Evolutionary conservation across 345 rosid species (phyloP).

Genomic region (Clarkia xantiana): DNA sequence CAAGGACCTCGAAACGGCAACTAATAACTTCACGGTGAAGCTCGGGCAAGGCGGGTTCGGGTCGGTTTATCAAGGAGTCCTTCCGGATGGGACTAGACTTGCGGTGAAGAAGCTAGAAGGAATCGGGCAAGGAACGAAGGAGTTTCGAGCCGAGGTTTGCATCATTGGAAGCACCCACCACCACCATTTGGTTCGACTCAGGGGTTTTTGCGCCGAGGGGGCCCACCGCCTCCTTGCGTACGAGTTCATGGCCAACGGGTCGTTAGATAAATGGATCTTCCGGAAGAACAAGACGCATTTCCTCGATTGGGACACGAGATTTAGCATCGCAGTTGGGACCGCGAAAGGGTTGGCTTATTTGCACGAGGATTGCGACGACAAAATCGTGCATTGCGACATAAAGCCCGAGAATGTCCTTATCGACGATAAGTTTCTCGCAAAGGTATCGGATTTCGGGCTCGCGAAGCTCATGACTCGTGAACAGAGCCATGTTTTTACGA

Average conservation of each 20-base stretch:
- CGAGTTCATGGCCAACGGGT: slow-evolving; percentile 76
- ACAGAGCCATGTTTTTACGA: slow-evolving; percentile 87
- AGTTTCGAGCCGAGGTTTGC: slow-evolving; percentile 87
- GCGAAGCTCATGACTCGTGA: slow-evolving; percentile 90
- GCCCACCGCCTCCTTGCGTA: slow-evolving; percentile 66
- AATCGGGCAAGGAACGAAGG: slow-evolving; percentile 90
- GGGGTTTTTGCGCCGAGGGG: slow-evolving; percentile 90
- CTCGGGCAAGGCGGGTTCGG: slow-evolving; percentile 97
- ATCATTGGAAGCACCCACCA: slow-evolving; percentile 90
- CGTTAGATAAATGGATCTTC: slow-evolving; percentile 85
- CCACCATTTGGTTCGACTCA: slow-evolving; percentile 75
- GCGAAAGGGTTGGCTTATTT: slow-evolving; percentile 93
- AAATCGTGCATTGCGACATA: slow-evolving; percentile 81
- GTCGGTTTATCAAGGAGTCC: slow-evolving; percentile 66
- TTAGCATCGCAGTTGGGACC: slow-evolving; percentile 71
- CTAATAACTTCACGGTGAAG: slow-evolving; percentile 61
- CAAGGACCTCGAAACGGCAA: slow-evolving; percentile 67
- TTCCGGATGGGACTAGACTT: slow-evolving; percentile 54
- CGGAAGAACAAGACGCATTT: slow-evolving; percentile 26
- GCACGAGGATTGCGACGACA: slow-evolving; percentile 82
- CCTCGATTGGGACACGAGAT: slow-evolving; percentile 74
- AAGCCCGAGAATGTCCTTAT: slow-evolving; percentile 89
- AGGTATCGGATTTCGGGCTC: slow-evolving; percentile 92
- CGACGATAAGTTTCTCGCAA: slow-evolving; percentile 58
- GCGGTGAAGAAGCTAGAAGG: slow-evolving; percentile 95